Evolutionary conservation across 306 rosid genomes (phyloP).

Genomic region (Inga leiocalycina): DNA sequence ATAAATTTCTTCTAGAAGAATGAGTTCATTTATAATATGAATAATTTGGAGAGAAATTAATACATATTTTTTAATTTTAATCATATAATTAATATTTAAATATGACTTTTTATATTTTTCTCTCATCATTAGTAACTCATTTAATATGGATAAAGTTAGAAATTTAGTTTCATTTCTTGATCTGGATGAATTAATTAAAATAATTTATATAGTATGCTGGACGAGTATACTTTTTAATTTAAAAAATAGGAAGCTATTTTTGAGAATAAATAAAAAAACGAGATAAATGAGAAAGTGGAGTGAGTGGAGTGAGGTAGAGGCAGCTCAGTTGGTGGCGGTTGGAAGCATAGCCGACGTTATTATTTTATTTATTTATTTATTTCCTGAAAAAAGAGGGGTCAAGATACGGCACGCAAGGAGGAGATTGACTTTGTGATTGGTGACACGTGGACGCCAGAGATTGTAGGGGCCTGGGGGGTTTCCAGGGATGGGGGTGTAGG

Average conservation of each 20-base stretch:
- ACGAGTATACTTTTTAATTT: too few relatives aligned
- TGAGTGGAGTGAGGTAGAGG: neutral
- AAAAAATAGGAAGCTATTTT: too few relatives aligned
- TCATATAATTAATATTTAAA: too few relatives aligned
- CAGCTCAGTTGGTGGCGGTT: neutral
- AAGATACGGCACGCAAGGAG: conserved; percentile 7
- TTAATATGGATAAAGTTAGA: fast-evolving
- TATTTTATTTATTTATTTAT: neutral
- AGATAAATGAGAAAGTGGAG: conserved; percentile 8
- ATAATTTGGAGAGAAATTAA: too few relatives aligned
- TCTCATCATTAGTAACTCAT: too few relatives aligned
- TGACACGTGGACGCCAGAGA: conserved; percentile 43
- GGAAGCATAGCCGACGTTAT: conserved; percentile 46
- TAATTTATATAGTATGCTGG: too few relatives aligned
- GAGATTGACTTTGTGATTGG: neutral
- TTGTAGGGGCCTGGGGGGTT: neutral
- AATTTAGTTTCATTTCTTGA: too few relatives aligned
- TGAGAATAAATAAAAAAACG: neutral
- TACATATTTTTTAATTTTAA: too few relatives aligned
- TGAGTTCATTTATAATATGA: too few relatives aligned
- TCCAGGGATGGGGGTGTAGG: neutral
- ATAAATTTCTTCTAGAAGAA: too few relatives aligned
- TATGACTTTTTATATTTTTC: too few relatives aligned
- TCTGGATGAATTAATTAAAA: too few relatives aligned
- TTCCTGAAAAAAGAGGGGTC: conserved; percentile 7